Percentiles rank a stretch among this genome's conserved stretches.
Conservation (phyloP, 2,329 filamentous ascomycete genomes). For the Sclerotinia nivalis region DNA sequence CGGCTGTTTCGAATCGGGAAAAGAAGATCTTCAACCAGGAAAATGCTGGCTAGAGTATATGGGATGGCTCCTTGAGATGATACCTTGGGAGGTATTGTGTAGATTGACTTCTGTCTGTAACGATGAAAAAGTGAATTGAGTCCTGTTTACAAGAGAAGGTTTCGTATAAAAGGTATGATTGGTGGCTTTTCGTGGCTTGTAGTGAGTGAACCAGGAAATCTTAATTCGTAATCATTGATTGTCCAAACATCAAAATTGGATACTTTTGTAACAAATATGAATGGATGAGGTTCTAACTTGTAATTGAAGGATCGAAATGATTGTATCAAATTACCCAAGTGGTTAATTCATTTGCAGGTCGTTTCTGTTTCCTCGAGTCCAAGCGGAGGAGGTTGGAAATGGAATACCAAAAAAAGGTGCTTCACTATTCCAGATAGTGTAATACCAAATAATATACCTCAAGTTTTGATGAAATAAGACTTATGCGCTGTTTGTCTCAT, state of each 20-base stretch:
- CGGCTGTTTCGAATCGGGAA: constrained; percentile 10
- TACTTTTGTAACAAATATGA: not conserved
- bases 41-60: not conserved
- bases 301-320: constrained; percentile 8
- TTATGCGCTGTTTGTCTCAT: too few relatives aligned
- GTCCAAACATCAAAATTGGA: not conserved
- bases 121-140: not conserved
- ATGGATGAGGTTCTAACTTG: not conserved
- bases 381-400: not conserved
- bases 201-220: not conserved
- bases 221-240: constrained; percentile 1
- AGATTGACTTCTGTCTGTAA: not conserved
- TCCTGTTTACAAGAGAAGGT: not conserved
- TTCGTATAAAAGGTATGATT: constrained; percentile 2
- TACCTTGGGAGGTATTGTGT: not conserved
- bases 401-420: not conserved
- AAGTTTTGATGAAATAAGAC: too few relatives aligned
- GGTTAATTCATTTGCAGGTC: not conserved
- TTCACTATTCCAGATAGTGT: too few relatives aligned
- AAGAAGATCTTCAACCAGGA: constrained; percentile 2
- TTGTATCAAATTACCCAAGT: not conserved
- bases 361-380: constrained; percentile 1
- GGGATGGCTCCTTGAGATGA: not conserved
- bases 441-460: too few relatives aligned
- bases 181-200: not conserved